These are phyloP conservation scores for Taphrina communis DNA, from an alignment of 1,139 yeast genomes.

Conservation along the genomic window DNA sequence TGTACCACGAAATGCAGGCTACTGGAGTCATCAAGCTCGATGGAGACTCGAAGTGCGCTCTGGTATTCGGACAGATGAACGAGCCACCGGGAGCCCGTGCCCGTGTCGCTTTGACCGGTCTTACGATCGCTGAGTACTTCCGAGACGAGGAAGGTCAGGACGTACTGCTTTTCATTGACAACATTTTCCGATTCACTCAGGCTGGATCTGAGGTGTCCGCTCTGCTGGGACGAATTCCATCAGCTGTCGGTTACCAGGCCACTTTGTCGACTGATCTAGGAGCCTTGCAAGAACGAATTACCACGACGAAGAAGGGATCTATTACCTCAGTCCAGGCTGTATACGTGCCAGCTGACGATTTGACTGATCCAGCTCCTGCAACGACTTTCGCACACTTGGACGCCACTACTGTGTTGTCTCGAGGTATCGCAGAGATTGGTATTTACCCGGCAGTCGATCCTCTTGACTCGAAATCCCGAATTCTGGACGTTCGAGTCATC, in stretches of 20 bases:
- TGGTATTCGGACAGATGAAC: conserved; percentile 99
- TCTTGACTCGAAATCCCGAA: conserved; percentile 98
- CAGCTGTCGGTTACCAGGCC: conserved; percentile 99
- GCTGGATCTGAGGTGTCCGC: conserved; percentile 99
- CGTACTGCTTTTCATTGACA: conserved; percentile 98
- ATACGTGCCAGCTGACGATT: conserved; percentile 99
- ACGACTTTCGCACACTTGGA: conserved; percentile 99
- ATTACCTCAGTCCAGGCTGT: conserved; percentile 99
- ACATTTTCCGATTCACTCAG: conserved; percentile 99
- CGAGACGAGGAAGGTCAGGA: conserved; percentile 99
- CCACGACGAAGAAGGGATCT: conserved; percentile 99
- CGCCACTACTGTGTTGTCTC: conserved; percentile 99
- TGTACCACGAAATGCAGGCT: conserved; percentile 99
- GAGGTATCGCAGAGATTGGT: conserved; percentile 99
- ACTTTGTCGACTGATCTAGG: conserved; percentile 99
- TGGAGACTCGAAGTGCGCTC: conserved; percentile 99
- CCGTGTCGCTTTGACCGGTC: conserved; percentile 99
- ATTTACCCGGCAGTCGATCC: conserved; percentile 99
- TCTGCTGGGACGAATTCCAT: conserved; percentile 99
- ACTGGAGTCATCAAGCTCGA: conserved; percentile 99
- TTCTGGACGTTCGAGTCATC: conserved; percentile 93
- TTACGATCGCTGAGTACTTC: conserved; percentile 99
- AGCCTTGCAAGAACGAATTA: conserved; percentile 99
- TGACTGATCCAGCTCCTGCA: conserved; percentile 99
- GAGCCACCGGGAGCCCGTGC: conserved; percentile 99